Conservation (phyloP, 2,329 filamentous ascomycete genomes). For the Fusarium anthophilum region DNA sequence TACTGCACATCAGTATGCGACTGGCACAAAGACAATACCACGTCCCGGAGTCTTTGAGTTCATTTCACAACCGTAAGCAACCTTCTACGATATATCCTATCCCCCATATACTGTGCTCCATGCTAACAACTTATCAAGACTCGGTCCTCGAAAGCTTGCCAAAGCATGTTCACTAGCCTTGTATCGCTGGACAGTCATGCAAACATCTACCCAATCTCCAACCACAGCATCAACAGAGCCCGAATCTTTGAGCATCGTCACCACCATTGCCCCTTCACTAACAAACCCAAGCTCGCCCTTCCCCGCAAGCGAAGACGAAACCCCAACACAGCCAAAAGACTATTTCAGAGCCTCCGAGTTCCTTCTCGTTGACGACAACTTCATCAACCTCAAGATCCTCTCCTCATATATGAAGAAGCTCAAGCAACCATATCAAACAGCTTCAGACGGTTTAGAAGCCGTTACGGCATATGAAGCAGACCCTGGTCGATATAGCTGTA, state of each 20-base stretch:
- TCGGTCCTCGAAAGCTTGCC: conserved; percentile 51
- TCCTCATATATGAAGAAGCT: conserved; percentile 50
- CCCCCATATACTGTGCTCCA: background rate
- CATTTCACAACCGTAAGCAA: conserved; percentile 51
- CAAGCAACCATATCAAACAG: conserved; percentile 42
- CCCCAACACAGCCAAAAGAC: background rate
- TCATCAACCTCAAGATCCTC: conserved; percentile 51
- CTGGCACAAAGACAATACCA: conserved; percentile 23
- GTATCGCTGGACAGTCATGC: conserved; percentile 39
- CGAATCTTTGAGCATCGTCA: background rate
- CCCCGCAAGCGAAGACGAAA: conserved; percentile 12
- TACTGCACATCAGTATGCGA: conserved; percentile 43
- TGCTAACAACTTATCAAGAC: conserved; percentile 28
- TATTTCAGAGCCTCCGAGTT: conserved; percentile 28
- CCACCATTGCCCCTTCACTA: background rate
- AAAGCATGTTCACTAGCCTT: conserved; percentile 44
- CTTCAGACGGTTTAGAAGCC: conserved; percentile 49
- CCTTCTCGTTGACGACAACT: conserved; percentile 54
- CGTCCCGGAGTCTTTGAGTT: conserved; percentile 47
- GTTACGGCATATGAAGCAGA: conserved; percentile 42
- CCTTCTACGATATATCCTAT: accelerated
- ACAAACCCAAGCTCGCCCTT: conserved; percentile 4
- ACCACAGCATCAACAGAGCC: background rate
- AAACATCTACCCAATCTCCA: background rate
- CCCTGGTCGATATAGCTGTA: conserved; percentile 39